Base-by-base conservation (phyloP, 371 early-diverging fungal species). In the Phascolomyces articulosus region DNA sequence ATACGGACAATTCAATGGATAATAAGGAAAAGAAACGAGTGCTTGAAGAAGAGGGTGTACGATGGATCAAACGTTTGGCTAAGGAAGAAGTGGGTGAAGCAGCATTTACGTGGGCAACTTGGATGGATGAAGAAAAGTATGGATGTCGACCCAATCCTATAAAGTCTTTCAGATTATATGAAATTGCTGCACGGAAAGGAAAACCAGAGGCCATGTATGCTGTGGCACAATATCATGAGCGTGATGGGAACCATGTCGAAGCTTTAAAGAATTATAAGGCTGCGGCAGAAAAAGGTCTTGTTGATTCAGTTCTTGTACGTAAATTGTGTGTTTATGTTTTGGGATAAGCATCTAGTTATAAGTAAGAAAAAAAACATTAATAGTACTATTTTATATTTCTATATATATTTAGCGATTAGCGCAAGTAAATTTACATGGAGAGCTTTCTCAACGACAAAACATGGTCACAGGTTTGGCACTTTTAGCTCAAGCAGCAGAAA, bases 61-160 rank as follows among this genome's bases (percentile, higher is more conserved):
- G 88, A 68, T 91, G 91, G 92, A 85, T 91, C 53, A 82, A 87
- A 55, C 78, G 80, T 40, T 75, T 92, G 13, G 88, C 88, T 38
- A 87, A 88, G 68, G 80, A 85, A 61, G 83, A 88, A 47, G 78
- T 87, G 60, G 77, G 86, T 1, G 92, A 91, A 67, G 92, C 93
- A 0, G 84, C 85, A 56, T 93, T 81, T 65, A 82, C 89, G 40
- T 78, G 81, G 20, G 93, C 88, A 16, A 72, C 72, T 4, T 92
- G 91, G 92, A 85, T 89, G 62, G 90, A 90, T 56, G 66, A 80
- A 16, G 87, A 87, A 9, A 62, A 73, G 60, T 87, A 87, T 67
- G 86, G 85, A 0, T 74, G 77, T 53, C 84, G 82, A 38, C 67
- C 64, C 41, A 90, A 85, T 62, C 63, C 70, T 28, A 64, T 73